Conservation (phyloP, 2,329 filamentous ascomycete genomes). For the Torrubiella hemipterigena region DNA sequence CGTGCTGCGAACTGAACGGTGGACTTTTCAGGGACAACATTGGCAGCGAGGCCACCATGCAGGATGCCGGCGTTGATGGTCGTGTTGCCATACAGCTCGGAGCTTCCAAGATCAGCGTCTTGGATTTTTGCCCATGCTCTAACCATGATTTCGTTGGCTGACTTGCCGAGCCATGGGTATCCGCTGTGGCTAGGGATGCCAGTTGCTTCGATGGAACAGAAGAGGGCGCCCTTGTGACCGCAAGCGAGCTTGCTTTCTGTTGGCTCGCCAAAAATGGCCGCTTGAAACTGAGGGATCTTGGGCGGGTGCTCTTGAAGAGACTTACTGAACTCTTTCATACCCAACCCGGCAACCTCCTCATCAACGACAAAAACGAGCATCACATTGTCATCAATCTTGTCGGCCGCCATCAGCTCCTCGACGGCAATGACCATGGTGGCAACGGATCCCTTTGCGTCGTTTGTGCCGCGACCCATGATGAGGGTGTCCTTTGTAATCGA, state of each 20-base stretch:
- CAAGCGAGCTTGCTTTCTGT: slow-evolving; percentile 69
- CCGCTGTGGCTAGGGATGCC: slow-evolving; percentile 59
- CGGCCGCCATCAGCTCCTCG: slow-evolving; percentile 28
- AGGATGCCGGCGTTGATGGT: slow-evolving; percentile 72
- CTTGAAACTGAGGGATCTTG: slow-evolving; percentile 28
- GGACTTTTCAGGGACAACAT: slow-evolving; percentile 68
- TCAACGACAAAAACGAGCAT: slow-evolving; percentile 55
- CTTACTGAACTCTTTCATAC: slow-evolving; percentile 49
- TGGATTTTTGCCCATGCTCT: slow-evolving; percentile 51
- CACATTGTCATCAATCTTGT: slow-evolving; percentile 30
- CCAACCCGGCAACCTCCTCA: slow-evolving; percentile 64
- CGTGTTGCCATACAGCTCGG: slow-evolving; percentile 64
- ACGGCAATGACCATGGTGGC: slow-evolving; percentile 58
- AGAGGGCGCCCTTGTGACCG: slow-evolving; percentile 70
- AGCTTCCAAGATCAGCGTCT: slow-evolving; percentile 54
- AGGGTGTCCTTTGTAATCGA: slow-evolving; percentile 10
- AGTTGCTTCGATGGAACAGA: slow-evolving; percentile 25
- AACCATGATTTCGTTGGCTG: slow-evolving; percentile 64
- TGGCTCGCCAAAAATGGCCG: slow-evolving; percentile 75
- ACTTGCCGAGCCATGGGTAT: slow-evolving; percentile 72
- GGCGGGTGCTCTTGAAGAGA: slow-evolving; percentile 9
- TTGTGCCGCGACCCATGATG: slow-evolving; percentile 49
- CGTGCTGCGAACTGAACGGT: slow-evolving; percentile 53
- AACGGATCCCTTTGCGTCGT: slow-evolving; percentile 52
- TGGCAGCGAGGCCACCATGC: slow-evolving; percentile 65